Base-by-base conservation (phyloP, 1,139 yeast genomes). In the Hansenula anomala region DNA sequence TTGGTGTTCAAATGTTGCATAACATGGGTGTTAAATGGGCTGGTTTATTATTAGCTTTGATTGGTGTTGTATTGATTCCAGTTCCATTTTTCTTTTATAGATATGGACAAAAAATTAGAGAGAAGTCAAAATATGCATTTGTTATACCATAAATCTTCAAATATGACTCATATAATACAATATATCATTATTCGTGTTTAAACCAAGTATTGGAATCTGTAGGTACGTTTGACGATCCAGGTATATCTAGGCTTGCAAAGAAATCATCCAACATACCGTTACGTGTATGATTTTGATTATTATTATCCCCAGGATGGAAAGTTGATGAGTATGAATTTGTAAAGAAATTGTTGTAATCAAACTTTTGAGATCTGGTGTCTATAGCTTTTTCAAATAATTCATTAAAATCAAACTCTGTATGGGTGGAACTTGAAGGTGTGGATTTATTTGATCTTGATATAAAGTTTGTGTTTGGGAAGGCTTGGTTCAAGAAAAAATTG, bases 1-100 rank as follows among this genome's bases (percentile, higher is more conserved):
- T 90, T 53, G 76, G 80, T 4, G 64, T 70, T 19, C 82, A 73
- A 57, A 79, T 89, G 96, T 87, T 88, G 62, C 61, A 67, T 14
- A 73, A 72, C 48, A 73, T 89, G 78, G 82, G 87, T 26, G 74
- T 78, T 36, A 79, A 84, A 56, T 89, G 94, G 92, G 95, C 95
- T 6, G 83, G 88, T 40, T 71, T 90, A 16, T 63, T 89, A 41
- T 61, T 89, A 31, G 96, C 95, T 9, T 69, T 82, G 46, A 62
- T 89, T 45, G 81, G 85, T 0, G 58, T 72, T 10, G 63, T 68
- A 3, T 61, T 87, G 66, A 67, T 78, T 11, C 89, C 92, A 1
- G 85, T 86, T 22, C 96, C 96, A n/a, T 64, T 84, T 46, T 54
- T 81, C 34, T 88, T 88, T 56, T 73, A 68, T 61, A 69, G 60